Evolutionary conservation across 345 rosid species (phyloP), one percentile per base, ranked within the genome.

Genomic region (Punica granatum): DNA sequence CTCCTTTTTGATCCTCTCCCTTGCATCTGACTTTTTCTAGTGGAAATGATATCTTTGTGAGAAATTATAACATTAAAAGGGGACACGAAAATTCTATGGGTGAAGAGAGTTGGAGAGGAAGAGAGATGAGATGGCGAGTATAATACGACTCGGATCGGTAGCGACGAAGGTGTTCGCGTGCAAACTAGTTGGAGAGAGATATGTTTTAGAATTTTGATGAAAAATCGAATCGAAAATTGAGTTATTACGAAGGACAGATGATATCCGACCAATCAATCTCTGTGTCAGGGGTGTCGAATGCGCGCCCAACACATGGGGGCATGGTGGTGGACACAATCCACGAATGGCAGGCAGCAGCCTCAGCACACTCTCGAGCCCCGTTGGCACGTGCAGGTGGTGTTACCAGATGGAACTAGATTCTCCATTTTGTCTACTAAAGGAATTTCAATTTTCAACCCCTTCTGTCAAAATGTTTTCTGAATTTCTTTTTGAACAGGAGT

Each of bases 321-420:
- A 30, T 36, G 44, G 53, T 42, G 65, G 6, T 13, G 32, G n/a
- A 42, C 72, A 60, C 72, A 61, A 59, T 60, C 56, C 43, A 41
- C 32, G 33, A 42, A 60, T n/a, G 58, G 66, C 25, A 61, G 67
- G 66, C 44, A 48, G 12, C 60, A 28, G 31, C 46, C 59, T 56
- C 19, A 26, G 60, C 72, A 69, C 72, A 35, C 66, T 61, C 67
- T 18, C 63, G 34, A 34, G 9, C 67, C 16, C 36, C 23, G 23
- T 61, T 34, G 65, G 49, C 72, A 69, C 72, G 72, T 60, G 72
- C 67, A 34, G 30, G 18, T 33, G 66, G 10, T 44, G 54, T 62
- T 67, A 34, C 67, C 33, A 48, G 33, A 9, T 19, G n/a, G 72
- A 62, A 10, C 11, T 21, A 33, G 61, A 30, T 26, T 56, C 61